These are phyloP conservation scores for Aspergillus fumigatiaffinis DNA, from an alignment of 2,329 filamentous ascomycete species.

Conservation along the genomic window DNA sequence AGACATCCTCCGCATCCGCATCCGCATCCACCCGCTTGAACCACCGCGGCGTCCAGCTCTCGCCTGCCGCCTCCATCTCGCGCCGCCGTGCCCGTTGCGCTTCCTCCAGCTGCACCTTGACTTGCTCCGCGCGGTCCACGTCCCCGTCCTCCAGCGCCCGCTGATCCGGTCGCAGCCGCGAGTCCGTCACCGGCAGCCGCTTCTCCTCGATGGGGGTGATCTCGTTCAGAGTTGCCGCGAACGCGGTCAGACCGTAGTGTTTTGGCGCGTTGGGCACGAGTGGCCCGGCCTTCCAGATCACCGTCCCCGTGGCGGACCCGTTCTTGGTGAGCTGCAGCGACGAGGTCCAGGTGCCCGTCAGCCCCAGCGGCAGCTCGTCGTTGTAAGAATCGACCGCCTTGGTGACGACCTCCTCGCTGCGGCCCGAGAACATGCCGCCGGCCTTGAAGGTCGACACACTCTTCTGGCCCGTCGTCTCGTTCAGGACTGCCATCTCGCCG, in stretches of 20 bases:
- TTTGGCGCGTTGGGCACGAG: slow-evolving; percentile 75
- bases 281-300: slow-evolving; percentile 73
- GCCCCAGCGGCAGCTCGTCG: slow-evolving; percentile 59
- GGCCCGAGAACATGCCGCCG: slow-evolving; percentile 95
- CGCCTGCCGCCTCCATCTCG: slow-evolving; percentile 70
- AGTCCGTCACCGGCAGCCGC: slow-evolving; percentile 76
- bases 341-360: slow-evolving; percentile 81
- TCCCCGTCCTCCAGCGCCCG: slow-evolving; percentile 76
- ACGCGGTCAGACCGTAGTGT: slow-evolving; percentile 83
- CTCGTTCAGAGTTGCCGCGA: slow-evolving; percentile 84
- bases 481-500: slow-evolving; percentile 78
- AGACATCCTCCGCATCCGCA: slow-evolving; percentile 44
- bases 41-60: slow-evolving; percentile 74
- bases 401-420: slow-evolving; percentile 82
- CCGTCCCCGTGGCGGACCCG: slow-evolving; percentile 58
- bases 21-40: slow-evolving; percentile 64
- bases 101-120: slow-evolving; percentile 83
- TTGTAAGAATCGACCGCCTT: slow-evolving; percentile 68
- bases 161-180: slow-evolving; percentile 80
- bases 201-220: slow-evolving; percentile 73
- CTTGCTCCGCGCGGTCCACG: slow-evolving; percentile 74
- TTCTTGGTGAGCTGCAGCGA: slow-evolving; percentile 64
- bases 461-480: slow-evolving; percentile 79
- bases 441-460: slow-evolving; percentile 87
- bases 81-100: slow-evolving; percentile 71